Base-by-base conservation (phyloP, 169 alveolate genomes). In the Babesia caballi region DNA sequence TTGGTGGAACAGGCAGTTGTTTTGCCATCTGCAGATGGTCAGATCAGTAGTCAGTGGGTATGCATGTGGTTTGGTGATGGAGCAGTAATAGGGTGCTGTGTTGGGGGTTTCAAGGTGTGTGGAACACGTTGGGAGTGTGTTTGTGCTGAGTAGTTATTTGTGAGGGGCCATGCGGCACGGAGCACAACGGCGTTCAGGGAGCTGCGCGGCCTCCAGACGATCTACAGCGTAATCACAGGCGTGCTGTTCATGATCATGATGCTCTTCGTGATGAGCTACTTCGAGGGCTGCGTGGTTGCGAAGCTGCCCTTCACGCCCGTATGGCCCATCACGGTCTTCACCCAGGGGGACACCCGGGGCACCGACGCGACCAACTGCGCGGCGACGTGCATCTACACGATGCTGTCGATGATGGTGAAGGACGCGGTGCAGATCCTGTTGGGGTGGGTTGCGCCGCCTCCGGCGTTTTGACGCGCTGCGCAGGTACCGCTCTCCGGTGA, bases 291-390 rank as follows among this genome's bases (percentile, higher is more conserved):
- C 68, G 76, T 85, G 49, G 77, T 89, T 33, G 94, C 90, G 36
- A 82, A 85, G 56, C 76, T 89, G 41, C 94, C 94, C n/a, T 89
- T 89, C 76, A 83, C 46, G 53, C 94, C 94, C 23, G 46, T 89
- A 32, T 76, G 72, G 40, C 87, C 85, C 21, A 52, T 89, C 47
- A 52, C 83, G 47, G 38, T 84, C 56, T 66, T 89, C 56, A 89
- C 94, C n/a, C 88, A 77, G 42, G 66, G 90, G 33, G 90, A 89
- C 25, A 47, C 66, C 30, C 80, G 59, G 36, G 89, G 77, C 32
- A 70, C 66, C 65, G 90, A 85, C 49, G 2, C 38, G 30, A 85
- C 88, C 65, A 88, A 82, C 66, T 84, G 90, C 65, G 73, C 91
- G 54, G 85, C 94, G n/a, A 85, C 94, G 21, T 81, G 78, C 67